Evolutionary conservation across 768 basidiomycete genomes (phyloP).

Genomic region (Ephemerocybe angulata): DNA sequence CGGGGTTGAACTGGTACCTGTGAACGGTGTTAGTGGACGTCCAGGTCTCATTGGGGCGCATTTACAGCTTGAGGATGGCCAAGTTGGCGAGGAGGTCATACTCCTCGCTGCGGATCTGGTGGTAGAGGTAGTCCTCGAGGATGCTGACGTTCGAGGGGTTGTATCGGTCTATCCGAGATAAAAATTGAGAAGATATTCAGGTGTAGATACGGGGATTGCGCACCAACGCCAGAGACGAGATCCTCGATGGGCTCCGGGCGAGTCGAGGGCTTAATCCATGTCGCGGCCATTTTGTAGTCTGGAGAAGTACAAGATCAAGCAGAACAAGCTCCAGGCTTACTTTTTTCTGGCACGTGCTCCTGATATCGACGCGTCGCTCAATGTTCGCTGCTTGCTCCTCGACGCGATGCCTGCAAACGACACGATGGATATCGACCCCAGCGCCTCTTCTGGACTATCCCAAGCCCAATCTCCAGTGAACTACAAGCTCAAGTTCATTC

Average conservation of each 20-base stretch:
- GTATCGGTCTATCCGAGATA: slow-evolving; percentile 73
- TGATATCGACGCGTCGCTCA: not conserved
- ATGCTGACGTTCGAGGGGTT: slow-evolving; percentile 92
- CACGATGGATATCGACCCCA: slow-evolving; percentile 11
- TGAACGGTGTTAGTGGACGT: not conserved
- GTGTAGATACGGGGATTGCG: slow-evolving; percentile 23
- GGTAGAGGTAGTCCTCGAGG: slow-evolving; percentile 94
- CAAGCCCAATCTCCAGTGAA: slow-evolving; percentile 18
- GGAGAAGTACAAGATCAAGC: slow-evolving; percentile 11
- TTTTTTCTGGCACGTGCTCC: slow-evolving; percentile 31
- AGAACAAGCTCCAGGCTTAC: slow-evolving; percentile 2
- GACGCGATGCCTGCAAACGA: slow-evolving; percentile 7
- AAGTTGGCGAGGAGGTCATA: slow-evolving; percentile 96
- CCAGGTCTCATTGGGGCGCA: slow-evolving; percentile 3
- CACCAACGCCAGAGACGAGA: slow-evolving; percentile 87
- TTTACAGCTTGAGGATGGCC: slow-evolving; percentile 88
- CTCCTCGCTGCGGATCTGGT: slow-evolving; percentile 86
- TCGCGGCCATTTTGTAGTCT: slow-evolving; percentile 43
- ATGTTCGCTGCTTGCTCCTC: not conserved
- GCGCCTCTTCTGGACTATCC: not conserved
- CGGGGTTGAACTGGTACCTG: slow-evolving; percentile 95
- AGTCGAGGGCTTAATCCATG: slow-evolving; percentile 73
- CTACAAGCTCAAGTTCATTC: slow-evolving; percentile 56
- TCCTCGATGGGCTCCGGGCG: slow-evolving; percentile 87
- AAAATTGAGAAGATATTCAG: slow-evolving; percentile 7